Evolutionary conservation across 306 rosid genomes (phyloP).

Genomic region (Lathyrus tuberosus): DNA sequence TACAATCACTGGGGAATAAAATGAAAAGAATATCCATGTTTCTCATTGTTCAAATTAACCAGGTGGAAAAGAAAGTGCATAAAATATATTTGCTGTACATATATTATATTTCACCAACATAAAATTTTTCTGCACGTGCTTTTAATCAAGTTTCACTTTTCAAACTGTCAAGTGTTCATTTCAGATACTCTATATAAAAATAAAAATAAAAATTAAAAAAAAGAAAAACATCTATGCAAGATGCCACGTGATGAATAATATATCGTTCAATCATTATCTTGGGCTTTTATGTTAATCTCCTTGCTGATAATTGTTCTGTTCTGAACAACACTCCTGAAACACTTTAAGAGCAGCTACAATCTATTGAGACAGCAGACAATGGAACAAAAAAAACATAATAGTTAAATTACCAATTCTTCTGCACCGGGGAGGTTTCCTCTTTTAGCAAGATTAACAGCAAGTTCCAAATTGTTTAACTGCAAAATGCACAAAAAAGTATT

Average conservation of each 20-base stretch:
- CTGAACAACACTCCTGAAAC: conserved; percentile 7
- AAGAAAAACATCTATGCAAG: neutral
- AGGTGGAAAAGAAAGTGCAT: neutral
- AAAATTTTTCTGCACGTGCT: neutral
- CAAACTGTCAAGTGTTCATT: conserved; percentile 19
- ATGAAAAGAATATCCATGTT: conserved; percentile 11
- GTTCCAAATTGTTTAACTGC: conserved; percentile 77
- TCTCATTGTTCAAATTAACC: conserved; percentile 12
- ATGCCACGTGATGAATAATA: conserved; percentile 14
- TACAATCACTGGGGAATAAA: conserved; percentile 1
- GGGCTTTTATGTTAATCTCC: neutral
- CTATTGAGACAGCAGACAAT: conserved; percentile 15
- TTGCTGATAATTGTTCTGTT: conserved; percentile 23
- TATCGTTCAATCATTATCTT: conserved; percentile 33
- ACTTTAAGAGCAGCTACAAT: conserved; percentile 27
- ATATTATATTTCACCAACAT: conserved; percentile 17
- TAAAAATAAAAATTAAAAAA: too few relatives aligned
- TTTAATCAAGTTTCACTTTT: conserved; percentile 30
- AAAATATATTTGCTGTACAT: neutral
- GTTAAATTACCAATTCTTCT: conserved; percentile 68
- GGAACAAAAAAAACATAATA: neutral
- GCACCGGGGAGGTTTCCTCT: conserved; percentile 92
- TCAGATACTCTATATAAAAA: neutral
- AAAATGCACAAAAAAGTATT: conserved; percentile 53
- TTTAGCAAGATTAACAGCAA: conserved; percentile 82